A percentile compares a stretch with the other conserved stretches of the same genome.
These are phyloP conservation scores for Fusarium subtropicale DNA, from an alignment of 2,329 filamentous ascomycete species.

Conservation along the genomic window DNA sequence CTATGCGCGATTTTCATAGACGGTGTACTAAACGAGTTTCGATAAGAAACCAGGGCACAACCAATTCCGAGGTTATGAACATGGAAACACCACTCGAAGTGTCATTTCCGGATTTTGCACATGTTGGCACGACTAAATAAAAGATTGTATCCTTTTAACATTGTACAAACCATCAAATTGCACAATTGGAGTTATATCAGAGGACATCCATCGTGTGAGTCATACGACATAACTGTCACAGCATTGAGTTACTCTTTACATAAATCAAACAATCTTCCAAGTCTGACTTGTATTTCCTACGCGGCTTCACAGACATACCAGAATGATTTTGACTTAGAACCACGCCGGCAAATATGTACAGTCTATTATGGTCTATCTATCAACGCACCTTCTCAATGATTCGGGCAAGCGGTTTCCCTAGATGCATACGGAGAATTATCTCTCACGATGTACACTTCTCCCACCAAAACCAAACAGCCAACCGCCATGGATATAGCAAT, in stretches of 20 bases:
- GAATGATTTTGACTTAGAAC: too few relatives aligned
- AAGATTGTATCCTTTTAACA: too few relatives aligned
- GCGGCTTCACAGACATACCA: fast-evolving
- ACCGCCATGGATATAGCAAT: slow-evolving; percentile 76
- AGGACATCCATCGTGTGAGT: neutral
- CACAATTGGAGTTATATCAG: neutral
- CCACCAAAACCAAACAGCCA: slow-evolving; percentile 70
- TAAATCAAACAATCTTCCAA: neutral
- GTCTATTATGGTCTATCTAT: neutral
- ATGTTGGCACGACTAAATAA: too few relatives aligned
- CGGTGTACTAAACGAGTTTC: neutral
- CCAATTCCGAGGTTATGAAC: too few relatives aligned
- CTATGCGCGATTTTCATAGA: neutral
- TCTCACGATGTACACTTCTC: slow-evolving; percentile 68
- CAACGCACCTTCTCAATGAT: neutral
- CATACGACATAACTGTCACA: neutral
- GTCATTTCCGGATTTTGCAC: neutral
- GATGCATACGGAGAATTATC: slow-evolving; percentile 30
- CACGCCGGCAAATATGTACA: neutral
- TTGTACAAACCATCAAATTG: too few relatives aligned
- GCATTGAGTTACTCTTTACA: fast-evolving
- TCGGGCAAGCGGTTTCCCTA: slow-evolving; percentile 2
- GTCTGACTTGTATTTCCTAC: neutral
- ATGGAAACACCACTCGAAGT: neutral
- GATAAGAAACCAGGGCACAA: neutral